Conservation (phyloP, 805 yeast species). For the Dipodascus geniculatus region DNA sequence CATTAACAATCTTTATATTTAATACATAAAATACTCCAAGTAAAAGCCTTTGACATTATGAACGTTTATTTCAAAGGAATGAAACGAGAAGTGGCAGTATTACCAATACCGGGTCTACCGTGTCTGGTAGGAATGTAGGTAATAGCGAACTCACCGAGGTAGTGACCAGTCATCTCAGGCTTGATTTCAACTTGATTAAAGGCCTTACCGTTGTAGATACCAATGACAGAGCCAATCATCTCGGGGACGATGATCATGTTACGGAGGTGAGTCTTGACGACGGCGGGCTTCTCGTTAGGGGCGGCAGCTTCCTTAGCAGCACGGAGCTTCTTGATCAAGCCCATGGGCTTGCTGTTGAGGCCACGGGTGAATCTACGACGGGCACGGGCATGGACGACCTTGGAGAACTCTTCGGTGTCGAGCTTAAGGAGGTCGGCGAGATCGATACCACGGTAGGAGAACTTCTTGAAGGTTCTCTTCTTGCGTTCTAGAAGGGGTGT, state of each 20-base stretch:
- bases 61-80: constrained; percentile 46
- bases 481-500: constrained; percentile 20
- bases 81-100: constrained; percentile 58
- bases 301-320: constrained; percentile 83
- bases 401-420: constrained; percentile 93
- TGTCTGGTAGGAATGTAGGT: constrained; percentile 99
- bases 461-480: constrained; percentile 80
- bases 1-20: not conserved
- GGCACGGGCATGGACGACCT: constrained; percentile 95
- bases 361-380: constrained; percentile 99
- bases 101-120: constrained; percentile 85
- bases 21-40: not conserved
- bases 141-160: constrained; percentile 99
- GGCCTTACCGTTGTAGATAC: constrained; percentile 98
- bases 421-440: constrained; percentile 85
- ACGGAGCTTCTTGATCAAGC: constrained; percentile 94
- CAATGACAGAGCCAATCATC: constrained; percentile 98
- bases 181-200: constrained; percentile 98
- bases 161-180: constrained; percentile 99
- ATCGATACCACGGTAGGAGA: constrained; percentile 98
- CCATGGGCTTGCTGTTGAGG: constrained; percentile 88
- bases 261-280: constrained; percentile 98
- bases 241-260: constrained; percentile 98
- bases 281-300: constrained; percentile 91
- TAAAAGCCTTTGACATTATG: not conserved